phyloP scores from a whole-genome alignment of 257 asterid genomes.

The Primulina huaijiensis region DNA sequence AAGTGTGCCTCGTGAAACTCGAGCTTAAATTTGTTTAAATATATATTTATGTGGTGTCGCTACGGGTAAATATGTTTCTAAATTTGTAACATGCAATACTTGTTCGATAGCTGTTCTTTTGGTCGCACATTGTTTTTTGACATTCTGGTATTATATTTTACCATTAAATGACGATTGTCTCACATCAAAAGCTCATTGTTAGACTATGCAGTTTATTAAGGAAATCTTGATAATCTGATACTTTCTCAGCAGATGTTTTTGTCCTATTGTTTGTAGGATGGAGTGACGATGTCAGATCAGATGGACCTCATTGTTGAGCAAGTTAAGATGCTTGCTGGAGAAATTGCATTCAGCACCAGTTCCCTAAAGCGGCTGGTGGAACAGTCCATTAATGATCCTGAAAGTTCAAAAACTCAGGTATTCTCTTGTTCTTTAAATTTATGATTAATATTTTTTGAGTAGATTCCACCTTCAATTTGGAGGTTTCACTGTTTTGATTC shows the following conservation, averaged over 20 bases:
- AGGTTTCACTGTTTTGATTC: constrained; percentile 10
- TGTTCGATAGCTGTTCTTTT: not conserved
- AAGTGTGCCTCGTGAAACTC: not conserved
- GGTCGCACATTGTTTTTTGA: not conserved
- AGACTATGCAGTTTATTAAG: constrained; percentile 14
- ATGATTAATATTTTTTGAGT: constrained; percentile 4
- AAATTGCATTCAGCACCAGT: constrained; percentile 91
- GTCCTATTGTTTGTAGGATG: constrained; percentile 51
- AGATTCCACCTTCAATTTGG: not conserved
- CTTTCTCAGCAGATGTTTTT: constrained; percentile 19
- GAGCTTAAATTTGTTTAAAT: not conserved
- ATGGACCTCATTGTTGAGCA: constrained; percentile 96
- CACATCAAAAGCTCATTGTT: constrained; percentile 5
- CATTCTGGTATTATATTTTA: not conserved
- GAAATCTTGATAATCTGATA: constrained; percentile 17
- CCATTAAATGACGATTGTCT: not conserved
- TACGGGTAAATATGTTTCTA: not conserved
- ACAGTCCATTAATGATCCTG: constrained; percentile 80
- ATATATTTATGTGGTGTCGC: not conserved
- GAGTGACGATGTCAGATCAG: constrained; percentile 75
- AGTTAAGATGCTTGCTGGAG: constrained; percentile 99
- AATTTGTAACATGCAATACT: not conserved
- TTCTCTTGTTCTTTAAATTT: constrained; percentile 12
- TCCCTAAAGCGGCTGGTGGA: constrained; percentile 85
- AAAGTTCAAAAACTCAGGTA: constrained; percentile 74